Percentiles rank a stretch among this genome's conserved stretches.
These are phyloP conservation scores for Crithidia mellificae DNA, from an alignment of 208 protist genomes.

Conservation along the genomic window DNA sequence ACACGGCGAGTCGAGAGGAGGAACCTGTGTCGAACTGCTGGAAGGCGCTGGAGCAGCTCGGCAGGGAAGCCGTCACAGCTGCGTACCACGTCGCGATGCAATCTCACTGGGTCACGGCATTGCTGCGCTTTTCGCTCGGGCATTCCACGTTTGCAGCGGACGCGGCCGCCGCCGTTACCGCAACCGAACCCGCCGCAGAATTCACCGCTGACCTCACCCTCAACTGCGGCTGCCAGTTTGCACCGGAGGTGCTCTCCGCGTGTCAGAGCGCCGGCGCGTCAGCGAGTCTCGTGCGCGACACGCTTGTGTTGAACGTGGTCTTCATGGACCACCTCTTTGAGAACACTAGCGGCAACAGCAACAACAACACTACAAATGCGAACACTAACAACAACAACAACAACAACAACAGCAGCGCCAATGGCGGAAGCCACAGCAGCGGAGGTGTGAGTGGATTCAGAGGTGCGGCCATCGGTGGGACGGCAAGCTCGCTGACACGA, in stretches of 20 bases:
- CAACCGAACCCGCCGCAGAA: neutral
- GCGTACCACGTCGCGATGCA: conserved; percentile 35
- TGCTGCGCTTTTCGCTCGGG: neutral
- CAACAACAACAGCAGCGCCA: neutral
- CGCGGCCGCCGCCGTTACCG: neutral
- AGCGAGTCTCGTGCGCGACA: conserved; percentile 19
- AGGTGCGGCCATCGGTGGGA: too few relatives aligned
- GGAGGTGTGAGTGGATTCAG: too few relatives aligned
- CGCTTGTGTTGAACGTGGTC: conserved; percentile 31
- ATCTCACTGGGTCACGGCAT: conserved; percentile 8
- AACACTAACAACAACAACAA: neutral
- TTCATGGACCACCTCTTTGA: conserved; percentile 31
- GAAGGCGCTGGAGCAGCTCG: conserved; percentile 16
- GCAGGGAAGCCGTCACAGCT: conserved; percentile 20
- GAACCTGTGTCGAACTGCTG: too few relatives aligned
- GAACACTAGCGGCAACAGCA: neutral
- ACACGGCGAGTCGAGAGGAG: neutral
- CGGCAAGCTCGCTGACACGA: conserved; percentile 11
- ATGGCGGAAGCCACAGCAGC: neutral
- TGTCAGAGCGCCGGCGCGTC: conserved; percentile 9
- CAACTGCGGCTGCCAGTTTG: conserved; percentile 25
- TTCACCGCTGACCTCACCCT: conserved; percentile 17
- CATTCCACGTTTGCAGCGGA: neutral
- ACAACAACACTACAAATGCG: too few relatives aligned
- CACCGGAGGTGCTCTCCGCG: conserved; percentile 13